These are phyloP conservation scores for Candida neerlandica DNA, from an alignment of 1,139 yeast genomes.

Conservation along the genomic window DNA sequence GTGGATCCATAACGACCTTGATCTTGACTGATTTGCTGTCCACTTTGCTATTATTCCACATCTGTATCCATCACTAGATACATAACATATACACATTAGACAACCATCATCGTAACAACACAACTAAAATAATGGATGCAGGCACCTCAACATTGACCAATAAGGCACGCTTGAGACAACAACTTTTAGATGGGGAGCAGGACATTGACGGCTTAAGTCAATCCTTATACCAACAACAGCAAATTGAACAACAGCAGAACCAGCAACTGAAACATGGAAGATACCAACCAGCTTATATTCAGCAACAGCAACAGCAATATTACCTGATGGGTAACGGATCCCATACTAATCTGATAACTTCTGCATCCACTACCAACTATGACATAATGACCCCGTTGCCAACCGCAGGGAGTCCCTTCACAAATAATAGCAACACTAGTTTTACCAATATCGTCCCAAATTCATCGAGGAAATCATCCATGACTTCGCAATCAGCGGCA, in stretches of 20 bases:
- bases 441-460: slow-evolving; percentile 6
- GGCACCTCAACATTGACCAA: slow-evolving; percentile 20
- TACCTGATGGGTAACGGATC: slow-evolving; percentile 10
- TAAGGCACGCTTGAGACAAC: slow-evolving; percentile 36
- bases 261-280: slow-evolving; percentile 12
- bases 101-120: too few species aligned
- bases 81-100: too few species aligned
- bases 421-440: slow-evolving; percentile 6
- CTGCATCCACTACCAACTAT: slow-evolving; percentile 16
- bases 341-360: slow-evolving; percentile 14
- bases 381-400: slow-evolving; percentile 21
- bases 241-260: slow-evolving; percentile 17
- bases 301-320: slow-evolving; percentile 16
- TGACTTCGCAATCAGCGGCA: slow-evolving; percentile 42
- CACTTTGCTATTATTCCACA: background rate
- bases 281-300: slow-evolving; percentile 16
- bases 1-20: too few species aligned
- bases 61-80: too few species aligned
- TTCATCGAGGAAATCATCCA: slow-evolving; percentile 40
- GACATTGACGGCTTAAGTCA: slow-evolving; percentile 27
- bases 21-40: too few species aligned
- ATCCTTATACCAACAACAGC: slow-evolving; percentile 13
- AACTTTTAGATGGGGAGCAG: slow-evolving; percentile 34
- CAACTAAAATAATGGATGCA: slow-evolving; percentile 21
- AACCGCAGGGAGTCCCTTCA: slow-evolving; percentile 8